phyloP scores from a whole-genome alignment of 1,284 basidiomycete species.

The Trametes sp. region DNA sequence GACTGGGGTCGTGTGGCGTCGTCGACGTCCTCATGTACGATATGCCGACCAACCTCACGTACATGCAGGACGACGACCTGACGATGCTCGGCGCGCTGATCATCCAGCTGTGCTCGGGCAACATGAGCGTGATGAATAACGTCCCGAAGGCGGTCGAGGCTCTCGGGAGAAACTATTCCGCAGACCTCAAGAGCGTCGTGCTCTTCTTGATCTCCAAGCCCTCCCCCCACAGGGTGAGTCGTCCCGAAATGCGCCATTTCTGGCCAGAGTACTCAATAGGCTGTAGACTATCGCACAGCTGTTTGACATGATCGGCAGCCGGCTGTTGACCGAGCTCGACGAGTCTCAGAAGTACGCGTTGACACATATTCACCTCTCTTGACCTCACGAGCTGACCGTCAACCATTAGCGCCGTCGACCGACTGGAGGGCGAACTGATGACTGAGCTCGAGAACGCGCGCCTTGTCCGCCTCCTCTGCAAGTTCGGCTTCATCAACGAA shows the following conservation, averaged over 20 bases:
- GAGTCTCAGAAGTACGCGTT: constrained; percentile 77
- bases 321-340: constrained; percentile 84
- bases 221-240: constrained; percentile 62
- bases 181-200: constrained; percentile 84
- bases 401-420: constrained; percentile 75
- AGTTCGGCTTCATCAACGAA: constrained; percentile 99
- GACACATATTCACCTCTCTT: not conserved
- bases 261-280: constrained; percentile 1
- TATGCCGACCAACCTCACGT: constrained; percentile 59
- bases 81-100: constrained; percentile 88
- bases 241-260: not conserved
- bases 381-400: not conserved
- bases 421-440: constrained; percentile 85
- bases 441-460: constrained; percentile 97
- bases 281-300: constrained; percentile 80
- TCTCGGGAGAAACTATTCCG: constrained; percentile 78
- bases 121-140: constrained; percentile 65
- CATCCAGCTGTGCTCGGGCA: constrained; percentile 81
- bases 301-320: constrained; percentile 80
- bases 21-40: constrained; percentile 87
- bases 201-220: constrained; percentile 82
- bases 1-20: constrained; percentile 84
- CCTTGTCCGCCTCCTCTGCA: constrained; percentile 90
- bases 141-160: constrained; percentile 82
- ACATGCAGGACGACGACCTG: constrained; percentile 89